Base-by-base conservation (phyloP, 305 asterid species). In the Fraxinus velutina region DNA sequence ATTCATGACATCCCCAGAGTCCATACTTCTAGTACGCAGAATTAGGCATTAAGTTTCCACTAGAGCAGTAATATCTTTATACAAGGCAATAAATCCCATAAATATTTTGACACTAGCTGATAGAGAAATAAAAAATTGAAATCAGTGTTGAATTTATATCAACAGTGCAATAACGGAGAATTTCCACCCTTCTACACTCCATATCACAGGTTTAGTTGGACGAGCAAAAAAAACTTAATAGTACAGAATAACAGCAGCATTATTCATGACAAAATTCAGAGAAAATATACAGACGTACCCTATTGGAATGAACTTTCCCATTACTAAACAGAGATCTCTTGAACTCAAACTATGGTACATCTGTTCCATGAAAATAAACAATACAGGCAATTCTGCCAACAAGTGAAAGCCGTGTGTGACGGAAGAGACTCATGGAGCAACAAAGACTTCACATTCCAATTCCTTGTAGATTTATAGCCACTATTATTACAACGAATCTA, bases 401-500 rank as follows among this genome's bases (percentile, higher is more conserved):
- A 7, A 13, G 73, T 3, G 17, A 24, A 60, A 60, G 12, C 73
- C 27, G 6, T 12, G 30, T 2, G 17, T 27, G 73, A 66, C 19
- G 17, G 15, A 9, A 64, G 34, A 24, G 36, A 64, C 34, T 27
- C 34, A 10, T 3, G 19, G 7, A 27, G 37, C 21, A 27, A 66
- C 37, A 66, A 12, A 27, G 17, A 66, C 73, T 66, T 66, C 36
- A 66, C 37, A 66, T 66, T 27, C 9, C 37, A 24, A 66, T 62
- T 62, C 71, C 71, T 66, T 0, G 19, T 10, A 66, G 36, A 64
- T 66, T 66, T 27, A 71, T 32, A 30, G 27, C 47, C 76, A 15
- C 13, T 71, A 71, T 71, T 71, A 71, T 71, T 33, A 77, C 88
- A 78, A 27, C 75, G 34, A 75, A 76, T 47, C 42, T 37, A 22